Evolutionary conservation across 2,329 filamentous ascomycete species (phyloP).

Genomic region (Cladorrhinum sp.): DNA sequence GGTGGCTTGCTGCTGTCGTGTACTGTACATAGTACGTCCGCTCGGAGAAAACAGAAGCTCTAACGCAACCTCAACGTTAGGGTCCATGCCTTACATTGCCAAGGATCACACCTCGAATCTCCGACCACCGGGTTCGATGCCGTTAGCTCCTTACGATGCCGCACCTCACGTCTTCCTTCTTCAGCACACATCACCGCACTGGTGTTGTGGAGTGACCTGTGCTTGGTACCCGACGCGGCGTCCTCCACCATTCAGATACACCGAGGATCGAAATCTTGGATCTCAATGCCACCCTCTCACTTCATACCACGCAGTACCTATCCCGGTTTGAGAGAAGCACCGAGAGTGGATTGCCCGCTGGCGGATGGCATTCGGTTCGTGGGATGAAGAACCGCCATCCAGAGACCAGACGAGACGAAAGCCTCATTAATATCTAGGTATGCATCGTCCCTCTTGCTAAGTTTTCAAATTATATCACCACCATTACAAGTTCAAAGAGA

Average conservation of each 20-base stretch:
- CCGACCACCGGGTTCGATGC: conserved; percentile 16
- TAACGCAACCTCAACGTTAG: background rate
- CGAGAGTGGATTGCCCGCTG: conserved; percentile 8
- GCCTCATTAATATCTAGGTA: background rate
- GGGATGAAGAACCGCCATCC: conserved; percentile 7
- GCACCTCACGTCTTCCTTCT: background rate
- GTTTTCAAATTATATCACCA: background rate
- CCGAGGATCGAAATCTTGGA: background rate
- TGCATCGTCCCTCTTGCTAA: background rate
- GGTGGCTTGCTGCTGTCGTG: background rate
- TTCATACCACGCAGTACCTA: too few species aligned
- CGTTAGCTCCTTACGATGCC: conserved; percentile 11
- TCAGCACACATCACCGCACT: too few species aligned
- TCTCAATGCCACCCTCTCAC: background rate
- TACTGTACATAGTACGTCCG: too few species aligned
- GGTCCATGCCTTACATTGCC: background rate
- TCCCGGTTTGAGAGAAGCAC: background rate
- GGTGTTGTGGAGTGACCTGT: too few species aligned
- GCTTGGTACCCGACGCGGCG: too few species aligned
- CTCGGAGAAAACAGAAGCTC: background rate
- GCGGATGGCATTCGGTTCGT: conserved; percentile 8
- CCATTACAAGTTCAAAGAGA: conserved; percentile 2
- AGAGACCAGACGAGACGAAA: background rate
- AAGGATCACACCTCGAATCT: conserved; percentile 11
- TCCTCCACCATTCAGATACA: background rate